phyloP scores from a whole-genome alignment of 1,139 yeast genomes.

The Nakaseomyces glabratus region DNA sequence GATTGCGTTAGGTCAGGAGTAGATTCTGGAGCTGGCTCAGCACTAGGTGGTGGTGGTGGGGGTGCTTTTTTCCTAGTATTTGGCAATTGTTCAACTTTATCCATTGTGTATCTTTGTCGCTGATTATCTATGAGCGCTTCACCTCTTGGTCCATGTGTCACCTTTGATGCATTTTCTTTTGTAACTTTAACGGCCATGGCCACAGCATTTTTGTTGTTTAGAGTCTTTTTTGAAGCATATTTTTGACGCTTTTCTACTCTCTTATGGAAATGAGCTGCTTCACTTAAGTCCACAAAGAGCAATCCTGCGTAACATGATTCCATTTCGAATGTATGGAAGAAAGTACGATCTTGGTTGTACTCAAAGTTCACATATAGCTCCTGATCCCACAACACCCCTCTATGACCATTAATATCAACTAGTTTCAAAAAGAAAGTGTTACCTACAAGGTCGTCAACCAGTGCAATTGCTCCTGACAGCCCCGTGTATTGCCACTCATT shows the following conservation, averaged over 20 bases:
- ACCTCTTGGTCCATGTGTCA: constrained; percentile 69
- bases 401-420: constrained; percentile 71
- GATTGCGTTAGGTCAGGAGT: constrained; percentile 11
- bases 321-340: constrained; percentile 88
- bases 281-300: constrained; percentile 78
- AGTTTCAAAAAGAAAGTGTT: constrained; percentile 84
- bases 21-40: constrained; percentile 8
- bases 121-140: constrained; percentile 30
- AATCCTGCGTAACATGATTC: constrained; percentile 89
- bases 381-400: constrained; percentile 96
- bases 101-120: constrained; percentile 29
- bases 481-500: constrained; percentile 83
- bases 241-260: constrained; percentile 68
- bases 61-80: constrained; percentile 38
- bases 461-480: constrained; percentile 71
- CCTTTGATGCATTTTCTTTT: constrained; percentile 30
- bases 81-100: constrained; percentile 23
- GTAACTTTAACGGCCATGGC: constrained; percentile 51
- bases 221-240: constrained; percentile 78
- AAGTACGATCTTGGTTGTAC: constrained; percentile 87
- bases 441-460: constrained; percentile 90
- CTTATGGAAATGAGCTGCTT: constrained; percentile 78
- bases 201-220: constrained; percentile 77
- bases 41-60: constrained; percentile 39
- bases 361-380: constrained; percentile 82